These are phyloP conservation scores for Ophiostoma angusticollis DNA, from an alignment of 2,329 filamentous ascomycete genomes.

Conservation along the genomic window DNA sequence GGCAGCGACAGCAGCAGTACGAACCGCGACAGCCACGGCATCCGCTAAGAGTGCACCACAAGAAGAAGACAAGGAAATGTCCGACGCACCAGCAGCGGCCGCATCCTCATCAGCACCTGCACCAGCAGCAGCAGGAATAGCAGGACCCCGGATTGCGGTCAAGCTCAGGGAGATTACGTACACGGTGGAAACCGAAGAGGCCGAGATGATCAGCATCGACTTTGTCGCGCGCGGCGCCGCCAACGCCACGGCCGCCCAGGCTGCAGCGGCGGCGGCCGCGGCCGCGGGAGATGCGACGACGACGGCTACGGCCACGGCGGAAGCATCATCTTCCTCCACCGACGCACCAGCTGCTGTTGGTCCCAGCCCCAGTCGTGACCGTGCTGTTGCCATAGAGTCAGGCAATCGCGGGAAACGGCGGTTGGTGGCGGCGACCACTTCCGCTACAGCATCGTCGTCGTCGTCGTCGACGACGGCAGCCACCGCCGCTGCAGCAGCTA, in stretches of 20 bases:
- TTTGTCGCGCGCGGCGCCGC: slow-evolving; percentile 78
- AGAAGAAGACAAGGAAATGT: slow-evolving; percentile 64
- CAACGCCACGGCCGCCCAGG: slow-evolving; percentile 49
- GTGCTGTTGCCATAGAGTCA: slow-evolving; percentile 13
- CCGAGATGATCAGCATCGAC: slow-evolving; percentile 95
- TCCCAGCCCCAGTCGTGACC: slow-evolving; percentile 8
- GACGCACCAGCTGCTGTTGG: background rate
- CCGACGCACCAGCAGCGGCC: slow-evolving; percentile 19
- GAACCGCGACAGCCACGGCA: no score
- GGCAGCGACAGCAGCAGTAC: background rate
- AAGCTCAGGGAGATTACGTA: slow-evolving; percentile 77
- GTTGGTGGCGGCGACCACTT: slow-evolving; percentile 14
- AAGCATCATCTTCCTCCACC: no score
- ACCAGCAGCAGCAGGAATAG: slow-evolving; percentile 5
- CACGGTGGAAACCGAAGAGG: slow-evolving; percentile 83
- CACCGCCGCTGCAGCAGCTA: background rate
- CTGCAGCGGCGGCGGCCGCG: slow-evolving; percentile 28
- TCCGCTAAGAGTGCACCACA: no score
- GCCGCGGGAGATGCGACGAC: background rate
- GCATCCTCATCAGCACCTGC: no score
- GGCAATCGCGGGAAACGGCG: slow-evolving; percentile 29
- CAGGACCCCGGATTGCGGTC: slow-evolving; percentile 43
- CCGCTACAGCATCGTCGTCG: slow-evolving; percentile 17
- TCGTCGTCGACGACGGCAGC: background rate
- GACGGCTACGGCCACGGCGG: background rate